Evolutionary conservation across 495 filamentous ascomycete species (phyloP), one percentile per base, ranked within the genome.

Genomic region (Neurospora sp.): DNA sequence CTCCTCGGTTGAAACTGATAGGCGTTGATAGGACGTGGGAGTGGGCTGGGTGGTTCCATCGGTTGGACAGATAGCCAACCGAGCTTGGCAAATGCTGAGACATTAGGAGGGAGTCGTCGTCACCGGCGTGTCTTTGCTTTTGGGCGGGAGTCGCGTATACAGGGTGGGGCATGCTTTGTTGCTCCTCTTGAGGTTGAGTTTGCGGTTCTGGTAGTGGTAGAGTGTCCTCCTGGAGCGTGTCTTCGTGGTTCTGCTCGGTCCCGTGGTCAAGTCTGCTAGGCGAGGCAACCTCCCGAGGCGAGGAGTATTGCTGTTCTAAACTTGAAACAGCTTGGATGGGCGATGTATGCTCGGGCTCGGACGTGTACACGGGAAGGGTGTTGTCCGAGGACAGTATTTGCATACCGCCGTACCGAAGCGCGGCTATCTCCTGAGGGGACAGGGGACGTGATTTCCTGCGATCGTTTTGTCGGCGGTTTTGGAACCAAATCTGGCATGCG

Each of bases 381-480:
- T 85, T 80, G 76, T 87, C 83, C 76, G 83, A 84, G 27, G 82
- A 80, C 70, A 83, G 78, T 40, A 88, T 85, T 73, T 86, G 85
- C 76, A 86, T 84, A 71, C 84, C 84, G 73, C 87, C 87, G 74
- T 85, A 87, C 72, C 83, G 83, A 27, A 90, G 86, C 38, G 86
- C 87, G 14, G 88, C 85, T 38, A 96, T 87, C 80, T 97, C 93
- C 77, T 96, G 90, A 31, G 92, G 90, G 39, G 93, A 87, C 22
- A 97, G 85, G 37, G 96, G 96, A 73, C 93, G 91, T 71, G 94
- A 92, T 84, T 95, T 97, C 72, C 96, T 89, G 71, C 96, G 89
- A 77, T 94, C 91, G 82, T 94, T 97, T 80, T 99, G 96, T 73
- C 96, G 89, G 79, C 94, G 90, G 77, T 99, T 99, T 79, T 98